Percentiles rank a stretch among this genome's conserved stretches.
These are phyloP conservation scores for Penicillium sp. DNA, from an alignment of 2,329 filamentous ascomycete species.

Conservation along the genomic window DNA sequence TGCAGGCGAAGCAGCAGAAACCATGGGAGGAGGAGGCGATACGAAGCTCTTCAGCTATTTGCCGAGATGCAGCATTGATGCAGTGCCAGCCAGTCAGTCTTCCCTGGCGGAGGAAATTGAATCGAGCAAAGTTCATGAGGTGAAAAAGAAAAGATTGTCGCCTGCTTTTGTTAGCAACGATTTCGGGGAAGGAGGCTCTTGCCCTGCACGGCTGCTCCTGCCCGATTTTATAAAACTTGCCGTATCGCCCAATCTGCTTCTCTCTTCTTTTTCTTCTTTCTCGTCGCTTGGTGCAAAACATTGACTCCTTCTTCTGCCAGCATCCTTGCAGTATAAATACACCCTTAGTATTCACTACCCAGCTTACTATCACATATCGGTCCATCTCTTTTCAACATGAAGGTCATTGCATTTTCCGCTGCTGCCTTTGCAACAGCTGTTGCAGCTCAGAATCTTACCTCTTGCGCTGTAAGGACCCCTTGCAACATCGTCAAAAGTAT, in stretches of 20 bases:
- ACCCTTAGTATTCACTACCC: background rate
- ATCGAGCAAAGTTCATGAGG: background rate
- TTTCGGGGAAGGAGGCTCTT: constrained; percentile 2
- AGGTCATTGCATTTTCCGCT: constrained; percentile 5
- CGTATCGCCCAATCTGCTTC: background rate
- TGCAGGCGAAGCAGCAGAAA: background rate
- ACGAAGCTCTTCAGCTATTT: background rate
- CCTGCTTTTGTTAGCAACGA: background rate
- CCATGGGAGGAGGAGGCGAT: background rate
- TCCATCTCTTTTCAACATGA: constrained; percentile 1
- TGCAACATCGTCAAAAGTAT: too few relatives aligned
- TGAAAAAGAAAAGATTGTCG: background rate
- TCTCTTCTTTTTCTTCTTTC: background rate
- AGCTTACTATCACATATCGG: background rate
- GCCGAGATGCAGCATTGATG: background rate
- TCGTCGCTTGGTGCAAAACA: background rate
- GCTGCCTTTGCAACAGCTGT: constrained; percentile 7
- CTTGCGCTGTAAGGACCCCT: constrained; percentile 6
- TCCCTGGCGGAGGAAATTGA: background rate
- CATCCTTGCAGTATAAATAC: background rate
- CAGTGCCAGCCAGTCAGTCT: background rate
- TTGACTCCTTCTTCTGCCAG: background rate
- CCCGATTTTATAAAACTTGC: background rate
- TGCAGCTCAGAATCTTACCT: constrained; percentile 4
- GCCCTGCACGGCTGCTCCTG: background rate